Base-by-base conservation (phyloP, 1,139 yeast genomes). In the Hansenula sp. region DNA sequence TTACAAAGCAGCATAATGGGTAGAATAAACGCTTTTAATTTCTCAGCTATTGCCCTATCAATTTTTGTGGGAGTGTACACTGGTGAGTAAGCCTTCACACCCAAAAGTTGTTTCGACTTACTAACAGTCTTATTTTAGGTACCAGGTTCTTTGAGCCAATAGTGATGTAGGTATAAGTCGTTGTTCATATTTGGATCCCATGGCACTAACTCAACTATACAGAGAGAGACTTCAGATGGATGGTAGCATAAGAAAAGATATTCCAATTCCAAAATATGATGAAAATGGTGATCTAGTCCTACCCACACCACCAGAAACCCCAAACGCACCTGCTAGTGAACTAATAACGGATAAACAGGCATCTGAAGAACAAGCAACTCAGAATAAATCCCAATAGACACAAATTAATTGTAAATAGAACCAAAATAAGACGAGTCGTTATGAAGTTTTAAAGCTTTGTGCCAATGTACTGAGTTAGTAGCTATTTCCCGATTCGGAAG, bases 101-200 rank as follows among this genome's bases (percentile, higher is more conserved):
- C n/a, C n/a, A n/a, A n/a, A n/a, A n/a, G n/a, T n/a, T n/a, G n/a
- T n/a, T n/a, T n/a, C n/a, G n/a, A n/a, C n/a, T n/a, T n/a, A 29
- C 11, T 34, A 20, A 22, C n/a, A 19, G 10, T 11, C 18, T 26
- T 3, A 13, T 17, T 9, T 14, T 24, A 61, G 84, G 92, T 1
- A 65, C 78, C 42, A 76, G 73, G 55, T 84, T 84, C 62, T 84
- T 87, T 71, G 82, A 80, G 51, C 94, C 95, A 2, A 60, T 84
- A 26, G 72, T 84, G 6, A 71, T 84, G 82, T 77, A 69, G 53
- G 82, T 75, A n/a, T n/a, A n/a, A n/a, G n/a, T n/a, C n/a, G n/a
- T n/a, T n/a, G n/a, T n/a, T n/a, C n/a, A n/a, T n/a, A n/a, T n/a
- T n/a, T n/a, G n/a, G n/a, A n/a, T n/a, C n/a, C n/a, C n/a, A n/a